Conservation (phyloP, 148 eudicot genomes). For the Gaultheria prostrata region DNA sequence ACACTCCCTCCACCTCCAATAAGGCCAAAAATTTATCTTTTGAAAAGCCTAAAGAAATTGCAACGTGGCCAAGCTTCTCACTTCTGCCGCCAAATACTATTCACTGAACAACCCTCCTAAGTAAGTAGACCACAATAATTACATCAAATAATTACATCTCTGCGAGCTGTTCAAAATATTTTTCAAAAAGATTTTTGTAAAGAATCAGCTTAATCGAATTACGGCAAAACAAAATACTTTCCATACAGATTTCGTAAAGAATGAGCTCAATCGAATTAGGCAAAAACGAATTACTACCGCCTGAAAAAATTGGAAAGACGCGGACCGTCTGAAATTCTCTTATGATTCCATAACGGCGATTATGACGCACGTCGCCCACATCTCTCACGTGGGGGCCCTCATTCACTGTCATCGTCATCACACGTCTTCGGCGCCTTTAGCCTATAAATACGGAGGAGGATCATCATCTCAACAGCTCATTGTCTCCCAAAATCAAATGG, state of each 20-base stretch:
- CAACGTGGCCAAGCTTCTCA: background rate
- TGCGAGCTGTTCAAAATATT: too few species aligned
- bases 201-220: too few species aligned
- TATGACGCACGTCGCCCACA: background rate
- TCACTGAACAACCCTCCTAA: too few species aligned
- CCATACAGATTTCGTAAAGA: too few species aligned
- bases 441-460: constrained; percentile 6
- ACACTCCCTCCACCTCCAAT: too few species aligned
- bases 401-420: background rate
- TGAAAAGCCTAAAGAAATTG: too few species aligned
- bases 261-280: too few species aligned
- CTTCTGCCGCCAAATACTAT: background rate
- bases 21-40: background rate
- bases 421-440: fast-evolving
- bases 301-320: background rate
- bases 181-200: too few species aligned
- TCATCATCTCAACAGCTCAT: background rate
- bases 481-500: constrained; percentile 22
- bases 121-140: too few species aligned
- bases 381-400: background rate
- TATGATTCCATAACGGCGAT: background rate
- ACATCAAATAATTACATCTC: too few species aligned
- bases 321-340: background rate
- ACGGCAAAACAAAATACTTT: too few species aligned
- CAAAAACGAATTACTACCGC: too few species aligned